Evolutionary conservation across 768 basidiomycete genomes (phyloP).

Genomic region (Guyanaporus albipodus): DNA sequence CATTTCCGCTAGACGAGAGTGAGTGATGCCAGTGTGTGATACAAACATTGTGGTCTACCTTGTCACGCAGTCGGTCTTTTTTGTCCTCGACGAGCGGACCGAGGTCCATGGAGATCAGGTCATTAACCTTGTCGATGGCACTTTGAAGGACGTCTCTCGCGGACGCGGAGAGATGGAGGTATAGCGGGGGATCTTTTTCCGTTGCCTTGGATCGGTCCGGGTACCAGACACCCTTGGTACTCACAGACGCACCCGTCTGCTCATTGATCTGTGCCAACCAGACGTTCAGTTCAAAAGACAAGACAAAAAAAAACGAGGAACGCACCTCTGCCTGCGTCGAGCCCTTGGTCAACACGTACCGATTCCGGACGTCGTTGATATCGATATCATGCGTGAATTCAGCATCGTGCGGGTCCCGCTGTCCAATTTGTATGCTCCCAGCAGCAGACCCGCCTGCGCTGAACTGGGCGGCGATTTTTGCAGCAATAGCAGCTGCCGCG

Average conservation of each 20-base stretch:
- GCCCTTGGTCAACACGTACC: conserved; percentile 92
- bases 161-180: conserved; percentile 86
- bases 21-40: conserved; percentile 3
- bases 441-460: conserved; percentile 39
- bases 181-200: conserved; percentile 89
- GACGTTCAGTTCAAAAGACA: not conserved
- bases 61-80: conserved; percentile 61
- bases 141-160: conserved; percentile 60
- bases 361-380: conserved; percentile 93
- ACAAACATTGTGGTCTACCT: conserved; percentile 37
- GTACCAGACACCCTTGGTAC: conserved; percentile 95
- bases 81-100: conserved; percentile 81
- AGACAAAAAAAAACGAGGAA: conserved; percentile 4
- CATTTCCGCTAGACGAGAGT: conserved; percentile 71
- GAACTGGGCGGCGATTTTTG: conserved; percentile 92
- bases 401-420: conserved; percentile 67
- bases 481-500: conserved; percentile 83
- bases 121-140: conserved; percentile 70
- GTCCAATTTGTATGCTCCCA: conserved; percentile 40
- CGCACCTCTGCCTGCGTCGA: conserved; percentile 87
- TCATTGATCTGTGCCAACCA: conserved; percentile 70
- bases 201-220: conserved; percentile 89
- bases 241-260: conserved; percentile 88
- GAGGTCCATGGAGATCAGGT: conserved; percentile 68
- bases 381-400: conserved; percentile 91